Conservation (phyloP, 2,329 filamentous ascomycete genomes). For the Xylariaceae sp. region DNA sequence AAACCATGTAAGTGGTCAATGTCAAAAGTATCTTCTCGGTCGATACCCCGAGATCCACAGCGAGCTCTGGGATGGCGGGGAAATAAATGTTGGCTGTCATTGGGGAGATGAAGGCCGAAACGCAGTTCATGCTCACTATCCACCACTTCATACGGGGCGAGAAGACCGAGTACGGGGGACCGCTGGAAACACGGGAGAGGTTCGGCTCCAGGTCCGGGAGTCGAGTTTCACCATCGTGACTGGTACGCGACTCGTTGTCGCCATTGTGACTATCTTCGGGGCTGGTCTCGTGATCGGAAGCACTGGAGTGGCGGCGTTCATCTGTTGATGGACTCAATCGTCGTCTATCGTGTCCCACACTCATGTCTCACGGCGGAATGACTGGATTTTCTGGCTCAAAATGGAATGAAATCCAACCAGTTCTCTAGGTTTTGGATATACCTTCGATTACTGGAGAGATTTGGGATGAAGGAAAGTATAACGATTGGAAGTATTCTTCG, state of each 20-base stretch:
- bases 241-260: slow-evolving; percentile 8
- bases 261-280: no score
- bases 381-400: no score
- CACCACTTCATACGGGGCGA: slow-evolving; percentile 41
- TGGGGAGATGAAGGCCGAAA: slow-evolving; percentile 52
- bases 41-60: slow-evolving; percentile 34
- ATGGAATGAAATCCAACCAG: no score
- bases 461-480: no score
- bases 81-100: slow-evolving; percentile 58
- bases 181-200: slow-evolving; percentile 32
- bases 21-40: slow-evolving; percentile 43
- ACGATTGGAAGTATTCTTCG: no score
- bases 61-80: slow-evolving; percentile 36
- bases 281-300: no score
- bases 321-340: no score
- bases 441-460: no score
- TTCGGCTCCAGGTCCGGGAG: slow-evolving; percentile 25
- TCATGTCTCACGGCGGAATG: no score
- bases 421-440: no score
- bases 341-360: no score
- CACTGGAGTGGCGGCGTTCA: no score
- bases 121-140: slow-evolving; percentile 48
- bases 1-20: slow-evolving; percentile 58
- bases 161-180: slow-evolving; percentile 38
- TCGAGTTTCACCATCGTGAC: slow-evolving; percentile 8